phyloP scores from a whole-genome alignment of 164 flowering plant species.

The Houttuynia cordata region DNA sequence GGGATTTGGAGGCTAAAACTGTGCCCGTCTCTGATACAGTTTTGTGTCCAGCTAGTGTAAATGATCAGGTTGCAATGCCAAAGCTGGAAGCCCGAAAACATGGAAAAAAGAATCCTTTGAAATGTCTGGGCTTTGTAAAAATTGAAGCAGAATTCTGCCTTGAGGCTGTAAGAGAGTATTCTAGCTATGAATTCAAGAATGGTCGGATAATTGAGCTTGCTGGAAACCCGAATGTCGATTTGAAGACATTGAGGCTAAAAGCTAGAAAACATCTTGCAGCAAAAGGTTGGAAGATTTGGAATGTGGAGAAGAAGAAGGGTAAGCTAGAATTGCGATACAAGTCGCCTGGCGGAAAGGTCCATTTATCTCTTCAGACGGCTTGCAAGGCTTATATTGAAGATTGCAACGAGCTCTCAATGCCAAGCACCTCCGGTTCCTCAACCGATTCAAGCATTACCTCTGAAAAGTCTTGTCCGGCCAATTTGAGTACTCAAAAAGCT shows the following conservation, averaged over 20 bases:
- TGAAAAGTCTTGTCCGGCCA: neutral
- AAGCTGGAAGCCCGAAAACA: neutral
- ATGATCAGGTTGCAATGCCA: neutral
- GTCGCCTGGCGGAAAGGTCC: conserved; percentile 34
- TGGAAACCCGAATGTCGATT: neutral
- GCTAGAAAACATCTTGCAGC: conserved; percentile 47
- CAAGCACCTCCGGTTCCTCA: conserved; percentile 1
- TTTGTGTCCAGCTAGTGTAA: no score
- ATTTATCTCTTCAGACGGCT: conserved; percentile 37
- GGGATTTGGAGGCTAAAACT: neutral
- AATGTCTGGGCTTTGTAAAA: neutral
- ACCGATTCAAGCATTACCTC: neutral
- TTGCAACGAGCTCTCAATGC: neutral
- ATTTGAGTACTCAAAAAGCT: neutral
- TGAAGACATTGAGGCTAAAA: conserved; percentile 8
- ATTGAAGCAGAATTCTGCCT: conserved; percentile 33
- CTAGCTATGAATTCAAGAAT: conserved; percentile 1
- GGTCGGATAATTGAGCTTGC: neutral
- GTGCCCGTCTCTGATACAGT: no score
- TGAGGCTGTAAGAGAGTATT: conserved; percentile 31
- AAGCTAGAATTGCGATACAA: conserved; percentile 20
- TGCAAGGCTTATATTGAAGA: conserved; percentile 29
- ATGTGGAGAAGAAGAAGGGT: conserved; percentile 1
- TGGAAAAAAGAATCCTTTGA: neutral
- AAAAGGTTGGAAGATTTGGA: conserved; percentile 40